A percentile compares a stretch with the other conserved stretches of the same genome.
Evolutionary conservation across 257 asterid species (phyloP).

Genomic region (Voacanga thouarsii): DNA sequence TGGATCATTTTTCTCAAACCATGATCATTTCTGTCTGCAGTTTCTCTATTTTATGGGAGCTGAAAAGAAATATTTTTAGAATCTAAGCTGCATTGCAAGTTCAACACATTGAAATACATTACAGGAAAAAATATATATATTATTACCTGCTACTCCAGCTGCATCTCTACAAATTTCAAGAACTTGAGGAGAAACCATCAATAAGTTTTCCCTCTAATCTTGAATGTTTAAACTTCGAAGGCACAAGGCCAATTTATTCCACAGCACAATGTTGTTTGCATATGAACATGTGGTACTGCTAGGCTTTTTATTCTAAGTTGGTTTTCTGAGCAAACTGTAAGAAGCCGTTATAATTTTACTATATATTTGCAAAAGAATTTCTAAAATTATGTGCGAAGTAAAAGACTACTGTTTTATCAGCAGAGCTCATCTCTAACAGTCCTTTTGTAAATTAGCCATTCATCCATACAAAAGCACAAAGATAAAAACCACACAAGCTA

Average conservation of each 20-base stretch:
- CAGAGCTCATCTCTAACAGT: background rate
- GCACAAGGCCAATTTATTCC: background rate
- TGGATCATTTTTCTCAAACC: background rate
- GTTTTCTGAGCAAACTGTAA: no score
- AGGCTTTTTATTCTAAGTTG: no score
- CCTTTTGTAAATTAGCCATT: background rate
- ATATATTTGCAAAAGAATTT: no score
- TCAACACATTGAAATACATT: no score
- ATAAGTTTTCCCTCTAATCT: background rate
- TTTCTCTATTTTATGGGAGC: background rate
- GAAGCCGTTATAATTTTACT: no score
- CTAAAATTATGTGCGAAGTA: no score
- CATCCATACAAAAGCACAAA: background rate
- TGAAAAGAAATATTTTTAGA: no score
- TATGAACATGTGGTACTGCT: no score
- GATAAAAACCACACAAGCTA: no score
- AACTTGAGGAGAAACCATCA: conserved; percentile 24
- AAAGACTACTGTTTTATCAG: background rate
- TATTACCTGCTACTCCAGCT: conserved; percentile 76
- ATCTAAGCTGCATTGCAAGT: background rate
- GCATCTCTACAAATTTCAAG: conserved; percentile 40
- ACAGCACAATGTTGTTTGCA: background rate
- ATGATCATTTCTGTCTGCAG: no score
- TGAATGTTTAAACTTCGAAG: background rate
- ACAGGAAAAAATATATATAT: background rate